Evolutionary conservation across 331 rosid genomes (phyloP).

Genomic region (Spiraea crenata): DNA sequence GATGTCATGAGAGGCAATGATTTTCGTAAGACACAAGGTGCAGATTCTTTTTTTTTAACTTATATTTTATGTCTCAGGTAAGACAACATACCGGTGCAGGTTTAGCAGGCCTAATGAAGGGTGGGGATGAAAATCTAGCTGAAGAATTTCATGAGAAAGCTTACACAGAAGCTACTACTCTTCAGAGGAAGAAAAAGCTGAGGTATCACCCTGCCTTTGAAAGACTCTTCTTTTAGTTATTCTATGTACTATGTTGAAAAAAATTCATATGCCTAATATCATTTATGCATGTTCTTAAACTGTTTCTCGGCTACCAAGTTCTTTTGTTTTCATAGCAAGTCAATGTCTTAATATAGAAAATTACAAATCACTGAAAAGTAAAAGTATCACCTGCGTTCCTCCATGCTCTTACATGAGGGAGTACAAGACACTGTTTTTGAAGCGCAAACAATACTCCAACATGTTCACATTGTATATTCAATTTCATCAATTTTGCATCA

Average conservation of each 20-base stretch:
- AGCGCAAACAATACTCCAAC: too few relatives aligned
- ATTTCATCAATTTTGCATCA: too few relatives aligned
- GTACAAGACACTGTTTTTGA: too few relatives aligned
- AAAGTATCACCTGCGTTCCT: neutral
- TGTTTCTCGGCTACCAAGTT: neutral
- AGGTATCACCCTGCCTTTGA: constrained; percentile 46
- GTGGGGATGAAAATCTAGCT: constrained; percentile 93
- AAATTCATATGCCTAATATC: neutral
- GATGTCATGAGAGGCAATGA: neutral
- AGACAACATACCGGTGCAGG: constrained; percentile 97
- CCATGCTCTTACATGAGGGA: neutral
- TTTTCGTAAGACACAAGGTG: neutral
- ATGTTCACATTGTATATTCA: too few relatives aligned
- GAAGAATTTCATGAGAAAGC: constrained; percentile 85
- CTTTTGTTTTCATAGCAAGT: neutral
- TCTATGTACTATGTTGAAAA: neutral
- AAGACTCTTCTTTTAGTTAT: neutral
- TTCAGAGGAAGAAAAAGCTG: constrained; percentile 63
- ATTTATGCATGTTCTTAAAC: neutral
- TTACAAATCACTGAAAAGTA: neutral
- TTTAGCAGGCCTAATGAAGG: constrained; percentile 96
- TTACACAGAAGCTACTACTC: constrained; percentile 54
- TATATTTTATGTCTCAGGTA: constrained; percentile 51
- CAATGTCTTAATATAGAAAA: neutral
- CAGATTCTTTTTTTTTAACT: neutral